These are phyloP conservation scores for Arabidopsis suecica DNA, from an alignment of 345 rosid genomes.

Conservation along the genomic window DNA sequence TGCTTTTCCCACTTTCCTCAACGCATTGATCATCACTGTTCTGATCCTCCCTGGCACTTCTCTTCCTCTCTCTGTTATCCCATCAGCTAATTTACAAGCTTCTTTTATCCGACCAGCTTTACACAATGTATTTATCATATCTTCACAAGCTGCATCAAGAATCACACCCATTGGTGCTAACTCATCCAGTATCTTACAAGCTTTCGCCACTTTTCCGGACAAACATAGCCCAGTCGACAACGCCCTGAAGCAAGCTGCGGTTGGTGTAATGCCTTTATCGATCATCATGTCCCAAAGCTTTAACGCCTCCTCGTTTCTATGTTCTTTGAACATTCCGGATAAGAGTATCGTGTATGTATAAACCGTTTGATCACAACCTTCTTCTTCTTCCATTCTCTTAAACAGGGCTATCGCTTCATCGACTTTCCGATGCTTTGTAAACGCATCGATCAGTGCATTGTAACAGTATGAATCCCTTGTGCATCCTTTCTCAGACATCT, in stretches of 20 bases:
- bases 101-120: slow-evolving; percentile 78
- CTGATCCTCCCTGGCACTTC: slow-evolving; percentile 81
- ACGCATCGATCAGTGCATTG: slow-evolving; percentile 77
- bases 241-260: slow-evolving; percentile 77
- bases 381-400: slow-evolving; percentile 74
- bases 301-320: slow-evolving; percentile 77
- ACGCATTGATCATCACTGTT: slow-evolving; percentile 77
- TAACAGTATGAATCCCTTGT: slow-evolving; percentile 80
- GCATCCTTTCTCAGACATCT: slow-evolving; percentile 72
- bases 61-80: slow-evolving; percentile 79
- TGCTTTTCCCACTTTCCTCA: slow-evolving; percentile 84
- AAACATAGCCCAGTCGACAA: slow-evolving; percentile 80
- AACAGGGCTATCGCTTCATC: slow-evolving; percentile 69
- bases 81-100: slow-evolving; percentile 90
- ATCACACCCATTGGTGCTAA: slow-evolving; percentile 83
- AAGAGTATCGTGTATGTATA: slow-evolving; percentile 80
- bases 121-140: slow-evolving; percentile 74
- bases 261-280: slow-evolving; percentile 84
- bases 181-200: slow-evolving; percentile 88
- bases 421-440: slow-evolving; percentile 61
- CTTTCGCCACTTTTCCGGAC: slow-evolving; percentile 86
- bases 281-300: slow-evolving; percentile 85
- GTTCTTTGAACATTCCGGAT: slow-evolving; percentile 65
- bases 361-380: slow-evolving; percentile 77
- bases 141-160: slow-evolving; percentile 81